These are phyloP conservation scores for Aquilaria agallochum DNA, from an alignment of 441 rosid genomes.

Conservation along the genomic window DNA sequence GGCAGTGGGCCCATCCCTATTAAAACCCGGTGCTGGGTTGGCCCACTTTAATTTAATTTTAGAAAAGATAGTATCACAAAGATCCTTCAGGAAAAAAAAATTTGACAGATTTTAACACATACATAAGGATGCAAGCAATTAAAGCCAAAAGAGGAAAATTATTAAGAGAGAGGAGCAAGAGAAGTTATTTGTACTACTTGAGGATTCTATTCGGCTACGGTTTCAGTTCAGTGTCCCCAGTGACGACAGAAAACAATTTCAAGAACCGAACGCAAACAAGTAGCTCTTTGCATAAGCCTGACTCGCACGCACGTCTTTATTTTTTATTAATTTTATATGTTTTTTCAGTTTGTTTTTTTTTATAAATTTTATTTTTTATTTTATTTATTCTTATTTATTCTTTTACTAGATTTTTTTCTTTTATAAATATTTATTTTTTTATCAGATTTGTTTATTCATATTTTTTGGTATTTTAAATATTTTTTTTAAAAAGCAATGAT, in stretches of 20 bases:
- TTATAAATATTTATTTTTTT: too few species aligned
- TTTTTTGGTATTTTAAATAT: too few species aligned
- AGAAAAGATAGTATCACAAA: too few species aligned
- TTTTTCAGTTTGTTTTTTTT: too few species aligned
- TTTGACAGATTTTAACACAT: neutral
- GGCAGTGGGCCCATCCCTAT: neutral
- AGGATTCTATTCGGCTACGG: neutral
- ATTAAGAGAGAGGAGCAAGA: neutral
- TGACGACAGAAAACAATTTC: neutral
- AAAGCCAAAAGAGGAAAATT: neutral
- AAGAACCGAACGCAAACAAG: neutral
- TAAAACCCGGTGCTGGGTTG: neutral
- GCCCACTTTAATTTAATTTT: too few species aligned
- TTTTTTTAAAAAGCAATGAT: too few species aligned
- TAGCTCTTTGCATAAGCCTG: neutral
- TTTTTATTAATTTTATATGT: too few species aligned
- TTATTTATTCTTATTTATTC: too few species aligned
- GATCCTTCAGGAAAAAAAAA: too few species aligned
- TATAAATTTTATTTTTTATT: too few species aligned
- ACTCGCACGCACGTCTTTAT: neutral
- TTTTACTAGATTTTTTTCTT: too few species aligned
- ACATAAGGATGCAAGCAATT: neutral
- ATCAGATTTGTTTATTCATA: too few species aligned
- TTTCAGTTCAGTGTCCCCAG: neutral
- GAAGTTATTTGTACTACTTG: constrained; percentile 1